phyloP scores from a whole-genome alignment of 1,139 yeast species.

The Yamadazyma trypodendri region DNA sequence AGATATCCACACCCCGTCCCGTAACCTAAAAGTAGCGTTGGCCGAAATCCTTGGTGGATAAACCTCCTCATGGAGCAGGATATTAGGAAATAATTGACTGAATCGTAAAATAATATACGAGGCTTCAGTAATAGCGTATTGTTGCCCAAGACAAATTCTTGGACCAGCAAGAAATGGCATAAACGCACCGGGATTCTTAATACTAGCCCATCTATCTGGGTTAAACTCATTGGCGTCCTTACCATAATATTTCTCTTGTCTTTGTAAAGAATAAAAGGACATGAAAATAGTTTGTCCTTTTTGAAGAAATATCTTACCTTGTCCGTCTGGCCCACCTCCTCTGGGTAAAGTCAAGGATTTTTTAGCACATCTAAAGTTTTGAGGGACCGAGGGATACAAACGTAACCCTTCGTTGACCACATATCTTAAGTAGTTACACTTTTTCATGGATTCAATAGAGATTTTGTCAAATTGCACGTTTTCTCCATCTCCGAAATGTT shows the following conservation, averaged over 20 bases:
- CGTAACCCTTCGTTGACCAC: constrained; percentile 52
- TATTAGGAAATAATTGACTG: constrained; percentile 19
- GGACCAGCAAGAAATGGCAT: constrained; percentile 49
- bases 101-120: constrained; percentile 27
- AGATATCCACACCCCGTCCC: constrained; percentile 15
- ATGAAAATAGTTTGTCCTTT: constrained; percentile 46
- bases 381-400: constrained; percentile 55
- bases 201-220: constrained; percentile 50
- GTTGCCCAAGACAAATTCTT: constrained; percentile 45
- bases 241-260: constrained; percentile 43
- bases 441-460: constrained; percentile 46
- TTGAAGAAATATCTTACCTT: constrained; percentile 39
- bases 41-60: constrained; percentile 18
- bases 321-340: constrained; percentile 52
- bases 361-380: constrained; percentile 44
- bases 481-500: constrained; percentile 26
- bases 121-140: constrained; percentile 47
- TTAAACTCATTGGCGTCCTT: constrained; percentile 44
- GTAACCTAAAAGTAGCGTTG: constrained; percentile 17
- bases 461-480: constrained; percentile 18
- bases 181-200: constrained; percentile 32
- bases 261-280: constrained; percentile 43
- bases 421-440: constrained; percentile 47
- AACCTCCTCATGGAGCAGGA: constrained; percentile 11
- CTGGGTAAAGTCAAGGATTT: constrained; percentile 48